Percentiles rank a stretch among this genome's conserved stretches.
These are phyloP conservation scores for Naganishia onofrii DNA, from an alignment of 768 basidiomycete species.

Conservation along the genomic window DNA sequence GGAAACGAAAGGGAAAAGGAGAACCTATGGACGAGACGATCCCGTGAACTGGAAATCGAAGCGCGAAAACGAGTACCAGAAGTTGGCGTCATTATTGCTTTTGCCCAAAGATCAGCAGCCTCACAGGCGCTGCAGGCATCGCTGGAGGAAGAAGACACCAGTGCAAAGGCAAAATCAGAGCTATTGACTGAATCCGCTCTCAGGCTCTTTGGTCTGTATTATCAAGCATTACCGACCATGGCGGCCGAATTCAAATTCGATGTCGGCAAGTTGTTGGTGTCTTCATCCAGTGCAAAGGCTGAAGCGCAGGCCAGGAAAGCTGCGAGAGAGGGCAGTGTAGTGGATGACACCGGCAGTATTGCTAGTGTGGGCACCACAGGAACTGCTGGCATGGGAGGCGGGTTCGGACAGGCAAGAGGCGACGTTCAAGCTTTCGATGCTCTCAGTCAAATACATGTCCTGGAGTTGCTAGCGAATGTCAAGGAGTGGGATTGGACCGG, in stretches of 20 bases:
- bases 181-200: slow-evolving; percentile 77
- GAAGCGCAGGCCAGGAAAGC: slow-evolving; percentile 44
- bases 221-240: slow-evolving; percentile 68
- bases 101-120: slow-evolving; percentile 63
- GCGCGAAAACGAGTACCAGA: slow-evolving; percentile 75
- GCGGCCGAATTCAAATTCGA: slow-evolving; percentile 81
- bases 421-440: slow-evolving; percentile 58
- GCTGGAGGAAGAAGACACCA: slow-evolving; percentile 55
- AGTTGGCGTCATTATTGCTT: slow-evolving; percentile 77
- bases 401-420: slow-evolving; percentile 50
- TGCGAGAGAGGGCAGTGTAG: slow-evolving; percentile 45
- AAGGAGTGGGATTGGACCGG: slow-evolving; percentile 76
- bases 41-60: slow-evolving; percentile 71
- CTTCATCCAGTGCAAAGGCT: slow-evolving; percentile 54
- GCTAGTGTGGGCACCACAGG: slow-evolving; percentile 47
- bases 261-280: slow-evolving; percentile 69
- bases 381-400: slow-evolving; percentile 51
- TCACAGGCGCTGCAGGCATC: slow-evolving; percentile 37
- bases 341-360: slow-evolving; percentile 45
- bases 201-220: slow-evolving; percentile 79
- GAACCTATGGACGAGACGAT: slow-evolving; percentile 65
- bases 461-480: slow-evolving; percentile 69
- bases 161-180: slow-evolving; percentile 47
- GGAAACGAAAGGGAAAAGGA: slow-evolving; percentile 62
- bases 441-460: slow-evolving; percentile 70